Evolutionary conservation across 208 protist species (phyloP).

Genomic region (Balamuthia mandrillaris): DNA sequence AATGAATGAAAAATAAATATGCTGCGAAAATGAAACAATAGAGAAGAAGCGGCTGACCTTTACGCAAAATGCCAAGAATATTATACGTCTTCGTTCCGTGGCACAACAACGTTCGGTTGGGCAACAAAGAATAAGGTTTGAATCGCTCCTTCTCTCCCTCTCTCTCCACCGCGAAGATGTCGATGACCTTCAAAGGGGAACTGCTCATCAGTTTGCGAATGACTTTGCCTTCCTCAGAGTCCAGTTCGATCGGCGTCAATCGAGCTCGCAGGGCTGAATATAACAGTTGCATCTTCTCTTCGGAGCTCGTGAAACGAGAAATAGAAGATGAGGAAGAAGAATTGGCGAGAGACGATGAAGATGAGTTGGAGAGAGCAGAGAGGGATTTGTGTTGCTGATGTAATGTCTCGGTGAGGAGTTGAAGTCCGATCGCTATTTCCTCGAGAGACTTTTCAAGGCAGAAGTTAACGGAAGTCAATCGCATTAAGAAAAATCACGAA

Average conservation of each 20-base stretch:
- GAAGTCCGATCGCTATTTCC: not conserved
- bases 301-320: not conserved
- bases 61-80: no score
- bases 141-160: not conserved
- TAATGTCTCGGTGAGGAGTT: not conserved
- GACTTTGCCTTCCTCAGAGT: not conserved
- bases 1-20: no score
- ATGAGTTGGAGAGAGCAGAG: no score
- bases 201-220: not conserved
- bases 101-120: not conserved
- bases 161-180: constrained; percentile 6
- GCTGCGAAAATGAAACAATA: no score
- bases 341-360: no score
- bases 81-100: not conserved
- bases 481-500: not conserved
- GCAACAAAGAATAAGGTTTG: not conserved
- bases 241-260: not conserved
- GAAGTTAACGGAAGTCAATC: not conserved
- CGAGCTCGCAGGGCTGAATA: not conserved
- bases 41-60: no score
- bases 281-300: not conserved
- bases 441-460: not conserved
- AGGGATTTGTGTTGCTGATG: not conserved
- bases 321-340: no score
- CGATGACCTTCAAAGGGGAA: not conserved